A percentile compares a stretch with the other conserved stretches of the same genome.
These are phyloP conservation scores for Epichloe aotearoae DNA, from an alignment of 2,329 filamentous ascomycete species.

Conservation along the genomic window DNA sequence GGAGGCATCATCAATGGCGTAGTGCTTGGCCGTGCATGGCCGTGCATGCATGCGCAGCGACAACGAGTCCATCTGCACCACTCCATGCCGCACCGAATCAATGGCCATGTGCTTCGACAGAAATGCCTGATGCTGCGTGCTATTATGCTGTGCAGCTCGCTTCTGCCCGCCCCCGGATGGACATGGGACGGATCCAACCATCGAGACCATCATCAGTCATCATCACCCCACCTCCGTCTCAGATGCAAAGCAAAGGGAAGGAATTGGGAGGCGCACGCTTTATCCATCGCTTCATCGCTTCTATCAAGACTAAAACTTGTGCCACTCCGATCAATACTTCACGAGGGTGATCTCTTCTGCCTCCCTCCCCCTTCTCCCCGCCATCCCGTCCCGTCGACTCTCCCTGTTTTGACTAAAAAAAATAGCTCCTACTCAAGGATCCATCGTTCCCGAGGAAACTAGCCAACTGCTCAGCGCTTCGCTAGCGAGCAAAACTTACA, in stretches of 20 bases:
- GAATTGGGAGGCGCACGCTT: too few relatives aligned
- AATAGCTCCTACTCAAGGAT: neutral
- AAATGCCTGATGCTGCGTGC: neutral
- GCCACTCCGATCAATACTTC: neutral
- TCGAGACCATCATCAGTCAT: neutral
- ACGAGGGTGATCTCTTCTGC: neutral
- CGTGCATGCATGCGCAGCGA: too few relatives aligned
- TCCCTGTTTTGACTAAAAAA: neutral
- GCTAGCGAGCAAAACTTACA: too few relatives aligned
- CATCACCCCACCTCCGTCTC: neutral
- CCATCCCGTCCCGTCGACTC: neutral
- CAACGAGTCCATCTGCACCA: neutral
- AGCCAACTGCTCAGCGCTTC: too few relatives aligned
- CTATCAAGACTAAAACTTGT: neutral
- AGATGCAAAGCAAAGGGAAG: too few relatives aligned
- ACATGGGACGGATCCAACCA: neutral
- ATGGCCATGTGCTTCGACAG: neutral
- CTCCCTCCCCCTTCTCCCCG: neutral
- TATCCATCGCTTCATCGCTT: neutral
- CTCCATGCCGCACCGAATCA: neutral
- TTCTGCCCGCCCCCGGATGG: neutral
- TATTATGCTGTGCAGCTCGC: neutral
- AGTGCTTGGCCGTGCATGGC: too few relatives aligned
- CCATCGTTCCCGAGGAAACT: neutral
- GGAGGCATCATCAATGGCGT: too few relatives aligned